Percentiles rank a stretch among this genome's conserved stretches.
These are phyloP conservation scores for Platanthera guangdongensis DNA, from an alignment of 106 monocot species.

Conservation along the genomic window DNA sequence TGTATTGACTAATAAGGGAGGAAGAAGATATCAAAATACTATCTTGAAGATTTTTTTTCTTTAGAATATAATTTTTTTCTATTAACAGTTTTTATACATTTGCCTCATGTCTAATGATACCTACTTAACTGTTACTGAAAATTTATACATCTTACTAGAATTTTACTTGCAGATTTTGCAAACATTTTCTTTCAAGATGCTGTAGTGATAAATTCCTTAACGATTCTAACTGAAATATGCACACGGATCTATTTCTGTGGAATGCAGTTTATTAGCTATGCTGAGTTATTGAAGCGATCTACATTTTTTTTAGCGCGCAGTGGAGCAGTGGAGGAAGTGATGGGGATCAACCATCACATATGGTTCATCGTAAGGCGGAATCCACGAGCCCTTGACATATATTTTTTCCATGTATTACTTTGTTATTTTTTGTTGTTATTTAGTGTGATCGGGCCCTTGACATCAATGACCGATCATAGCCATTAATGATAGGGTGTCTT, in stretches of 20 bases:
- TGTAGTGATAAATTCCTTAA: not conserved
- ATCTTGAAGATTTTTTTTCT: not conserved
- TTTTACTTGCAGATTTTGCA: not conserved
- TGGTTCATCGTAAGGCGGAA: too few relatives aligned
- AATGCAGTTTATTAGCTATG: not conserved
- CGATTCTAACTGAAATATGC: not conserved
- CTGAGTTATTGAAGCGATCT: not conserved
- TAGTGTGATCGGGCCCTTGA: too few relatives aligned
- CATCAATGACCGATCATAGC: too few relatives aligned
- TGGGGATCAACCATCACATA: too few relatives aligned
- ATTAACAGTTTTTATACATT: not conserved
- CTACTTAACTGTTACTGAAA: not conserved
- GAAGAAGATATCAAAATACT: not conserved
- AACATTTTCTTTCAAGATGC: not conserved
- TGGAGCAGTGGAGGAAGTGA: too few relatives aligned
- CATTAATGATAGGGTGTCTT: too few relatives aligned
- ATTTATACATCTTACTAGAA: not conserved
- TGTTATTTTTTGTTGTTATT: too few relatives aligned
- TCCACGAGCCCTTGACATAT: too few relatives aligned
- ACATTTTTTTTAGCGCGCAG: not conserved
- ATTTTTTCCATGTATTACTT: too few relatives aligned
- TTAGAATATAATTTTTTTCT: not conserved
- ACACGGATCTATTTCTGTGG: not conserved
- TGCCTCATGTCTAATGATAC: not conserved
- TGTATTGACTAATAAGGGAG: not conserved